A percentile compares a stretch with the other conserved stretches of the same genome.
Evolutionary conservation across 441 rosid species (phyloP).

Genomic region (Populus hybrid): DNA sequence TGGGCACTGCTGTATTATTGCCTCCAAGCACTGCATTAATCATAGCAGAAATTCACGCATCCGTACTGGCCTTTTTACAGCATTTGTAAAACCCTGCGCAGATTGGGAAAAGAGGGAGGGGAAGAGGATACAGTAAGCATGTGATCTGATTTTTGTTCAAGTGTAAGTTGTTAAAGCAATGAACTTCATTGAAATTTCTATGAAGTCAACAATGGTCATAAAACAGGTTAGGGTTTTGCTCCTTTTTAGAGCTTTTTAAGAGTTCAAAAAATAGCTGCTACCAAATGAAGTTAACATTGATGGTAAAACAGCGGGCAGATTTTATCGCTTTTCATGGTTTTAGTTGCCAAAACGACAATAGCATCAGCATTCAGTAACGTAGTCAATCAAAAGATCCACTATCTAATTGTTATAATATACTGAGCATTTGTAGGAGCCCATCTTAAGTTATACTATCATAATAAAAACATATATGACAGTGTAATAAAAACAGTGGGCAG

Average conservation of each 20-base stretch:
- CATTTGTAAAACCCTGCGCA: slow-evolving; percentile 85
- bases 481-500: too few species aligned
- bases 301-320: background rate
- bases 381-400: background rate
- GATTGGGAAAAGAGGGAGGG: background rate
- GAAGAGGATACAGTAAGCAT: background rate
- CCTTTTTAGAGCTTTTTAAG: background rate
- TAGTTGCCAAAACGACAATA: background rate
- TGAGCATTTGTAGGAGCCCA: background rate
- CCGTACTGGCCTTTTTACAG: slow-evolving; percentile 83
- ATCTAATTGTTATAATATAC: background rate
- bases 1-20: background rate
- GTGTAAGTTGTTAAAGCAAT: background rate
- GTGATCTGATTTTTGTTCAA: background rate
- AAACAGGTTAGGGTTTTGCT: background rate
- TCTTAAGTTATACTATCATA: background rate
- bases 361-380: background rate
- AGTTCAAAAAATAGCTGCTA: background rate
- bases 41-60: slow-evolving; percentile 68
- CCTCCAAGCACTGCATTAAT: slow-evolving; percentile 12
- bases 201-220: background rate
- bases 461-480: background rate
- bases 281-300: background rate
- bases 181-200: background rate
- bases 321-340: background rate